Evolutionary conservation across 2,329 filamentous ascomycete species (phyloP).

Genomic region (Colletotrichum liaoningense): DNA sequence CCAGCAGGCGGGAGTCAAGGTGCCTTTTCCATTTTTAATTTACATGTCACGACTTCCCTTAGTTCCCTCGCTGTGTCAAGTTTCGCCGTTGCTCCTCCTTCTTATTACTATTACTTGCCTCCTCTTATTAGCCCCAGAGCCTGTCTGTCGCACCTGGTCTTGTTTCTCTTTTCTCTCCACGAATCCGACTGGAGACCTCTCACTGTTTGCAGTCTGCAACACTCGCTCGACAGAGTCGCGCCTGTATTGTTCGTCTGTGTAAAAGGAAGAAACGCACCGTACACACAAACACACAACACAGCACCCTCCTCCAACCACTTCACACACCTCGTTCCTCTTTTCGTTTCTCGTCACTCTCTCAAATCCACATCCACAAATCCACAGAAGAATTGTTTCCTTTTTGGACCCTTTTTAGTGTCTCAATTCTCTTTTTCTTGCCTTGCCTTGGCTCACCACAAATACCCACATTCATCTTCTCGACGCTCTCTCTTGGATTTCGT

Average conservation of each 20-base stretch:
- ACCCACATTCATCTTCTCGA: conserved; percentile 22
- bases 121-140: neutral
- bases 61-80: conserved; percentile 16
- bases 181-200: neutral
- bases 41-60: conserved; percentile 30
- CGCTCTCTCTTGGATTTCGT: conserved; percentile 25
- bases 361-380: conserved; percentile 8
- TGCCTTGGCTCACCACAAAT: neutral
- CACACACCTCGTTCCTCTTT: neutral
- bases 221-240: conserved; percentile 26
- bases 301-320: neutral
- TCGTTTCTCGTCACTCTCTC: conserved; percentile 37
- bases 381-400: conserved; percentile 14
- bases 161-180: neutral
- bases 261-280: neutral
- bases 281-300: too few relatives aligned
- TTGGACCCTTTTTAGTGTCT: conserved; percentile 5
- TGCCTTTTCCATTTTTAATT: conserved; percentile 36
- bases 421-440: conserved; percentile 10
- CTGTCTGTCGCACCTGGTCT: neutral
- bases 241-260: conserved; percentile 6
- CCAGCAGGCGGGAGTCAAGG: conserved; percentile 27
- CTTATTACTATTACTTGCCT: conserved; percentile 3
- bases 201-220: conserved; percentile 14
- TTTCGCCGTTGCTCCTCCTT: conserved; percentile 6